Evolutionary conservation across 495 filamentous ascomycete genomes (phyloP), one percentile per base, ranked within the genome.

Genomic region (Cudoniella acicularis): DNA sequence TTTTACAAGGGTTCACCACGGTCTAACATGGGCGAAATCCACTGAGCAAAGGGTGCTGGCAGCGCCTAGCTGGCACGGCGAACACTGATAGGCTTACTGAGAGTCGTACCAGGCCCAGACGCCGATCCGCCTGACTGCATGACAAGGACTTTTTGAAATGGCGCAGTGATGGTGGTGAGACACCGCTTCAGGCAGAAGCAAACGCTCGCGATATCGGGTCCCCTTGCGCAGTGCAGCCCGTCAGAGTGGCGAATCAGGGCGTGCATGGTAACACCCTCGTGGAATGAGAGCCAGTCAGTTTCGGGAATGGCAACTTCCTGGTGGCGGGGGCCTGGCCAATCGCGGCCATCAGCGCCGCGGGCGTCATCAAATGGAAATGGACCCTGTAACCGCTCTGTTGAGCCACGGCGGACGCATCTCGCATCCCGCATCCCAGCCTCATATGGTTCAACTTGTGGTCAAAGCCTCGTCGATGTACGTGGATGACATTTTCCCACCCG

Each of bases 101-200:
- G 9, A 10, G 22, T 50, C 10, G 55, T 25, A 56, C 46, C 21
- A 22, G 30, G 47, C 23, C 18, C 25, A 17, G 6, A n/a, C 51
- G 60, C 55, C 49, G 60, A 63, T 63, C 43, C 60, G 60, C 54
- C 60, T 63, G 60, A 63, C 60, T 42, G 45, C 36, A 18, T 46
- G 54, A 43, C 45, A 52, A 25, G 52, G 26, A 23, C 43, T 9
- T n/a, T 20, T 18, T 40, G 47, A 48, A 48, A 58, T 54, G 54
- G 55, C 60, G 54, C 60, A 63, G 60, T 36, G 10, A 21, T 49
- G 60, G 49, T n/a, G 22, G 51, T 58, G 49, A 58, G 55, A 58
- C 60, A 36, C 30, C 30, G 30, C 30, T 36, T 36, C n/a, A 36
- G 30, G 30, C 30, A 36, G 30, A 36, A 36, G 30, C 30, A 36